A percentile compares a stretch with the other conserved stretches of the same genome.
Conservation (phyloP, 2,329 filamentous ascomycete species). For the Botrytis fabae region DNA sequence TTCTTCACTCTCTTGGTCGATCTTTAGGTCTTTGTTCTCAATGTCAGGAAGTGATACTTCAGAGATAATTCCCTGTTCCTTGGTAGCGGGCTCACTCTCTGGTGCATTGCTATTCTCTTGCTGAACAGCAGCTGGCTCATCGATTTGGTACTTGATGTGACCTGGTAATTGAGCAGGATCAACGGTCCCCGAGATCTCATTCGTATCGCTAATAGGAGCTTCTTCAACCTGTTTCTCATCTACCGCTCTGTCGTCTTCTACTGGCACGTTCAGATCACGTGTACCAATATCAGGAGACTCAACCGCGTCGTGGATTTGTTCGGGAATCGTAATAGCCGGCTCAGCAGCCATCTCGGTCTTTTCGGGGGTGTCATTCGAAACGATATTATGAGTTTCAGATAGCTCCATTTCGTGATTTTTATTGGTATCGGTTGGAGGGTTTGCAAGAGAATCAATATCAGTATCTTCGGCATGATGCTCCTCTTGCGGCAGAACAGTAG, state of each 20-base stretch:
- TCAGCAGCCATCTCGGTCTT: neutral
- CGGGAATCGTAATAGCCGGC: neutral
- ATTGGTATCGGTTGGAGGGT: neutral
- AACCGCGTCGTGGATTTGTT: neutral
- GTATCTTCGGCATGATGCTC: slow-evolving; percentile 1
- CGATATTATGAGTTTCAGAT: neutral
- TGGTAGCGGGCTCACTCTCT: neutral
- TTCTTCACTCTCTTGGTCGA: neutral
- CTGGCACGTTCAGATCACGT: neutral
- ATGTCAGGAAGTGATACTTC: neutral
- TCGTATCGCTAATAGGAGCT: neutral
- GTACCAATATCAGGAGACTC: neutral
- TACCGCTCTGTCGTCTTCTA: neutral
- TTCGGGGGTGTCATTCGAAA: neutral
- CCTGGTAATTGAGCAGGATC: neutral
- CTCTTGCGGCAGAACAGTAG: neutral
- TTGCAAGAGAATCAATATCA: neutral
- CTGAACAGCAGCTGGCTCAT: neutral
- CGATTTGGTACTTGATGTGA: neutral
- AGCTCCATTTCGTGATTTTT: neutral
- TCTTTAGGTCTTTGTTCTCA: neutral
- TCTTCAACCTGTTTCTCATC: neutral
- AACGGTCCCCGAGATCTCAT: neutral
- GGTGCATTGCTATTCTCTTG: neutral
- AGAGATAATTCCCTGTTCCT: neutral